These are phyloP conservation scores for Bremia lactucae DNA, from an alignment of 352 stramenopile species.

Conservation along the genomic window DNA sequence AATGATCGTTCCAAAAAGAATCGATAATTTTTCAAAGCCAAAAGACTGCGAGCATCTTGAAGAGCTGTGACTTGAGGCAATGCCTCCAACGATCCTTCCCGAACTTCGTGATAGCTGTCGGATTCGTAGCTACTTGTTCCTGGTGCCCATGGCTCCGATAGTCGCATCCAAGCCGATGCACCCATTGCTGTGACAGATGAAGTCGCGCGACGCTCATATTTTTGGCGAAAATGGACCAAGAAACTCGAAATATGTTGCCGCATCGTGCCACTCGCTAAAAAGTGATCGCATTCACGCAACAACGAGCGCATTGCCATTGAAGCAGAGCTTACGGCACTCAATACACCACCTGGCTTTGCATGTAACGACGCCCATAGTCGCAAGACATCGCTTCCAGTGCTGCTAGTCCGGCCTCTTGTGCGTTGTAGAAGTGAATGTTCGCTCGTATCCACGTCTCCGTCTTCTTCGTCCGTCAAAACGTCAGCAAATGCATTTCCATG, in stretches of 20 bases:
- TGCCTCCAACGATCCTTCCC: slow-evolving; percentile 15
- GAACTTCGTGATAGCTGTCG: slow-evolving; percentile 21
- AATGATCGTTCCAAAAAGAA: slow-evolving; percentile 64
- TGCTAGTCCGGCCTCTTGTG: slow-evolving; percentile 9
- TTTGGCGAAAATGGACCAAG: slow-evolving; percentile 39
- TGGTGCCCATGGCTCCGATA: slow-evolving; percentile 20
- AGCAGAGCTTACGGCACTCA: slow-evolving; percentile 22
- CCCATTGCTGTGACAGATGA: slow-evolving; percentile 5
- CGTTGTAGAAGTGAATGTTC: too few species aligned
- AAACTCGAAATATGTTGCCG: slow-evolving; percentile 34
- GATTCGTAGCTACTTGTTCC: slow-evolving; percentile 8
- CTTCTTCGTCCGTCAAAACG: slow-evolving; percentile 25
- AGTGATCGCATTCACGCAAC: slow-evolving; percentile 34
- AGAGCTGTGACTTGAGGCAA: slow-evolving; percentile 23
- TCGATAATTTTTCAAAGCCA: slow-evolving; percentile 61
- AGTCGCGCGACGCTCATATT: slow-evolving; percentile 24
- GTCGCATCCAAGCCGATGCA: slow-evolving; percentile 20
- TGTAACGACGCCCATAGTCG: slow-evolving; percentile 25
- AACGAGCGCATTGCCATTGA: slow-evolving; percentile 23
- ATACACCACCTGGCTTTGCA: slow-evolving; percentile 25
- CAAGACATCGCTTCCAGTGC: slow-evolving; percentile 16
- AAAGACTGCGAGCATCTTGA: slow-evolving; percentile 39
- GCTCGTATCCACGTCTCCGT: too few species aligned
- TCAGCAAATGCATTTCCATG: slow-evolving; percentile 13
- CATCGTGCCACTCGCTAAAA: slow-evolving; percentile 30